phyloP scores from a whole-genome alignment of 805 yeast genomes.

The Scheffersomyces spartinae region DNA sequence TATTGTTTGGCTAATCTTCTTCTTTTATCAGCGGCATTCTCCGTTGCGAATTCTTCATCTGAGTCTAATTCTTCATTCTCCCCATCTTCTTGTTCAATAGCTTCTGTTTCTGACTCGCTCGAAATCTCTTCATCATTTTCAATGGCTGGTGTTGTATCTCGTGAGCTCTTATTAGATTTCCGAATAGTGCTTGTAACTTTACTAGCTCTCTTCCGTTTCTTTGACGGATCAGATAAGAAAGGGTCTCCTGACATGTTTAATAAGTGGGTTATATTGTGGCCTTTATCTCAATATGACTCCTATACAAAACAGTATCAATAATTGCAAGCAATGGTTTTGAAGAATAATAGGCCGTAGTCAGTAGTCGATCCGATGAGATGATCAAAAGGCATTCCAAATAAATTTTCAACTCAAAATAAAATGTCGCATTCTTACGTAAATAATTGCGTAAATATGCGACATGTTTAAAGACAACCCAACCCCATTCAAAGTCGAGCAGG shows the following conservation, averaged over 20 bases:
- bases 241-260: constrained; percentile 44
- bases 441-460: too few species aligned
- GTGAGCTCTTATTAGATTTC: constrained; percentile 5
- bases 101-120: constrained; percentile 38
- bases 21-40: constrained; percentile 86
- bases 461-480: too few species aligned
- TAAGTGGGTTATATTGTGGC: too few species aligned
- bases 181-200: constrained; percentile 8
- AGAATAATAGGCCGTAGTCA: too few species aligned
- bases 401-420: too few species aligned
- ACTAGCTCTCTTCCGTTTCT: constrained; percentile 32
- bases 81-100: constrained; percentile 15
- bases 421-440: too few species aligned
- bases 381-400: too few species aligned
- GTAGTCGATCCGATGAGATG: too few species aligned
- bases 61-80: constrained; percentile 39
- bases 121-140: constrained; percentile 44
- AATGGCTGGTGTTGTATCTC: constrained; percentile 2
- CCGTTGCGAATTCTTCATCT: constrained; percentile 64
- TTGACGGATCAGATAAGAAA: constrained; percentile 49
- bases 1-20: constrained; percentile 91
- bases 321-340: too few species aligned
- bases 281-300: too few species aligned
- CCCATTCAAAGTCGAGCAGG: too few species aligned
- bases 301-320: too few species aligned